Conservation (phyloP, 1,284 basidiomycete genomes). For the Leccinum pachyderme region DNA sequence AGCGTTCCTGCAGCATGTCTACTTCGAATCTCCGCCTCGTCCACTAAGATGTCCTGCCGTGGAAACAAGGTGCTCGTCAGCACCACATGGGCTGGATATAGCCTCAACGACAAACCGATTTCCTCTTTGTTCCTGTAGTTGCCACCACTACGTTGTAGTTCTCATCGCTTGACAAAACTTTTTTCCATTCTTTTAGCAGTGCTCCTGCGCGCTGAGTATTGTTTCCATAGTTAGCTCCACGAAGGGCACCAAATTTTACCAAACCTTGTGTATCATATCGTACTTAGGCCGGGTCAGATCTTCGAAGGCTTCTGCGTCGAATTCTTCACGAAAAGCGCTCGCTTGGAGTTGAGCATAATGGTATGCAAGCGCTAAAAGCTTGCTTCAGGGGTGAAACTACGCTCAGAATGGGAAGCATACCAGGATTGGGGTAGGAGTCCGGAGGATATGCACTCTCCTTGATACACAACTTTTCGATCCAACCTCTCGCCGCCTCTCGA, state of each 20-base stretch:
- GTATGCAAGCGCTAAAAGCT: conserved; percentile 62
- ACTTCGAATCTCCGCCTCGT: conserved; percentile 68
- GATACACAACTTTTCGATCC: conserved; percentile 79
- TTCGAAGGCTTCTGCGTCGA: conserved; percentile 69
- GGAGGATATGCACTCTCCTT: conserved; percentile 82
- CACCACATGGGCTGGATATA: not conserved
- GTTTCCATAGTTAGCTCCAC: not conserved
- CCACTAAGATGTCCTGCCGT: conserved; percentile 52
- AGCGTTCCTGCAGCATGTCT: conserved; percentile 59
- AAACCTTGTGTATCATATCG: conserved; percentile 78
- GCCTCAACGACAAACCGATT: conserved; percentile 51
- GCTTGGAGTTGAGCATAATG: conserved; percentile 92
- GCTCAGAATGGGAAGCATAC: conserved; percentile 38
- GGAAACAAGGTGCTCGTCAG: not conserved
- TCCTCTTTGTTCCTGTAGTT: conserved; percentile 61
- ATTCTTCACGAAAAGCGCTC: conserved; percentile 87
- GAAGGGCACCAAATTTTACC: not conserved
- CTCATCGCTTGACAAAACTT: conserved; percentile 62
- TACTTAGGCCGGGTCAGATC: conserved; percentile 82
- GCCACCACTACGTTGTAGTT: conserved; percentile 49
- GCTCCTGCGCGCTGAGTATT: conserved; percentile 64
- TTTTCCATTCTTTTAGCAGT: conserved; percentile 77
- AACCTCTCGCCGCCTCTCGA: conserved; percentile 64
- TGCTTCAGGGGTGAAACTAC: conserved; percentile 1
- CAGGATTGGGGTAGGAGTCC: conserved; percentile 90